Conservation (phyloP, 805 yeast species). For the Diddensiella caesifluorescens region DNA sequence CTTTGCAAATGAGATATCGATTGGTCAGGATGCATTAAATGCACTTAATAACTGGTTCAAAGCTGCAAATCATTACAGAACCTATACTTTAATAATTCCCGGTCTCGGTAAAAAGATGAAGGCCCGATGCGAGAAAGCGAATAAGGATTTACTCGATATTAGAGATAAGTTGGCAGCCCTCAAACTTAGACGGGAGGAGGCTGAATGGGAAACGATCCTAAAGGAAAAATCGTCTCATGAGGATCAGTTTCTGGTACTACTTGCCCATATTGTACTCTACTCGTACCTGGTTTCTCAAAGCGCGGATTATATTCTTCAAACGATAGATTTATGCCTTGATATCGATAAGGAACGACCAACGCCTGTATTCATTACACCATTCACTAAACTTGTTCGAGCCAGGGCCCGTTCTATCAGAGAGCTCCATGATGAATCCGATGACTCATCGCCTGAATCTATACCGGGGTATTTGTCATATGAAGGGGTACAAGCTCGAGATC, state of each 20-base stretch:
- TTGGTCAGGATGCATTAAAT: constrained; percentile 15
- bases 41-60: constrained; percentile 21
- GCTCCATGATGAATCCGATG: constrained; percentile 3
- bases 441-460: constrained; percentile 7
- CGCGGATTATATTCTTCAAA: constrained; percentile 2
- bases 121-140: constrained; percentile 6
- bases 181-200: constrained; percentile 2
- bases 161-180: constrained; percentile 8
- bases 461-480: constrained; percentile 7
- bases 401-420: constrained; percentile 1
- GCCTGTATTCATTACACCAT: constrained; percentile 18
- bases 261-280: constrained; percentile 18
- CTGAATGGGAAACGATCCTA: constrained; percentile 5
- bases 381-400: constrained; percentile 9
- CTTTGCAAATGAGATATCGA: background rate
- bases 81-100: constrained; percentile 13
- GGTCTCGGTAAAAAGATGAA: constrained; percentile 5
- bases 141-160: constrained; percentile 4
- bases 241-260: constrained; percentile 9
- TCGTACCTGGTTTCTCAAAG: constrained; percentile 16
- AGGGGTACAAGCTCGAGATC: constrained; percentile 25
- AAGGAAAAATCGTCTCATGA: constrained; percentile 3
- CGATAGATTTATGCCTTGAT: constrained; percentile 10
- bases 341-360: constrained; percentile 19
- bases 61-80: constrained; percentile 23